A percentile compares a stretch with the other conserved stretches of the same genome.
Evolutionary conservation across 306 rosid species (phyloP).

Genomic region (Rosa multiflora): DNA sequence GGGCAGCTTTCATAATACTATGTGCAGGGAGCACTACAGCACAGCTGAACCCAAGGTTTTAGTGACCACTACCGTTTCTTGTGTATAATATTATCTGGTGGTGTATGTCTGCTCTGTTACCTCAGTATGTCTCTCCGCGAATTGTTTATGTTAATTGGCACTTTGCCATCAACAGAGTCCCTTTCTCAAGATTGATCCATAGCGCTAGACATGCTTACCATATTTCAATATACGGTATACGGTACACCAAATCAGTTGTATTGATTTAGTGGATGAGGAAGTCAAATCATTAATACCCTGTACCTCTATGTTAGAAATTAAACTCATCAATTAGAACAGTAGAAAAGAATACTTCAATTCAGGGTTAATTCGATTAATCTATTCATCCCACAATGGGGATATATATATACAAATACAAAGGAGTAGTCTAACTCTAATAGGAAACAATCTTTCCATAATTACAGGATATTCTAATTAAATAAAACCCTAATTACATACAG

Average conservation of each 20-base stretch:
- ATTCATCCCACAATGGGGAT: too few relatives aligned
- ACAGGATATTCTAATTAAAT: too few relatives aligned
- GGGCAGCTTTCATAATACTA: slow-evolving; percentile 92
- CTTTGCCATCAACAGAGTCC: too few relatives aligned
- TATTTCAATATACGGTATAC: too few relatives aligned
- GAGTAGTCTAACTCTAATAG: too few relatives aligned
- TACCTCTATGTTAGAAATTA: too few relatives aligned
- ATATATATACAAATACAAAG: too few relatives aligned
- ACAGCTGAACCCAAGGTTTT: slow-evolving; percentile 84
- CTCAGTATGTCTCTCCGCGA: neutral
- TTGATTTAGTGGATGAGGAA: slow-evolving; percentile 9
- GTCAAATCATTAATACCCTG: neutral
- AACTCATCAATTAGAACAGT: neutral
- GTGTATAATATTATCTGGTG: slow-evolving; percentile 14
- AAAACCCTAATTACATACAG: too few relatives aligned
- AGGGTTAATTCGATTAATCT: too few relatives aligned
- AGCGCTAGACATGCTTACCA: neutral
- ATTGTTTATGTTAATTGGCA: neutral
- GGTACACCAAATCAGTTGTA: neutral
- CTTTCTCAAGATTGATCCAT: neutral
- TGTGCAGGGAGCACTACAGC: slow-evolving; percentile 95
- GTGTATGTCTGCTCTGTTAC: too few relatives aligned
- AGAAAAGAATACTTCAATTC: too few relatives aligned
- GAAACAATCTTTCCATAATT: too few relatives aligned
- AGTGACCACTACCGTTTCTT: slow-evolving; percentile 11